phyloP scores from a whole-genome alignment of 2,329 filamentous ascomycete genomes.

The Penicillium brasilianum region DNA sequence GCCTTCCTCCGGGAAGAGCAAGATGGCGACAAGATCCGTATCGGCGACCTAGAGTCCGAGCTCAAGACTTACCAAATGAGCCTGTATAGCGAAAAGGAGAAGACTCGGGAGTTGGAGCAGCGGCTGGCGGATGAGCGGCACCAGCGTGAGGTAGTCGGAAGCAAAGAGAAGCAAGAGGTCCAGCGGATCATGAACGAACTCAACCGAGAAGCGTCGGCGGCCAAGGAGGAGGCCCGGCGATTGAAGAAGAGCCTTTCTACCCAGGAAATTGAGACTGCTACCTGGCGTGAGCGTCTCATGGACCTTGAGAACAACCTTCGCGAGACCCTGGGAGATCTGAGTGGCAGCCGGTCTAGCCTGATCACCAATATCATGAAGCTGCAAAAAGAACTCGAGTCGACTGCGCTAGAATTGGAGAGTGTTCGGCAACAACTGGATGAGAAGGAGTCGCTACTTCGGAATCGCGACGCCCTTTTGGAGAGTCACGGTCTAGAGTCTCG shows the following conservation, averaged over 20 bases:
- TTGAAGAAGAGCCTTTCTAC: constrained; percentile 82
- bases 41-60: constrained; percentile 86
- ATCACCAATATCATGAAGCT: constrained; percentile 86
- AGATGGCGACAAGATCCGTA: constrained; percentile 96
- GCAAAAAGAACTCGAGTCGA: constrained; percentile 84
- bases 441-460: constrained; percentile 87
- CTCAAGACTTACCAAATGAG: constrained; percentile 78
- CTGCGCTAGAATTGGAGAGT: constrained; percentile 78
- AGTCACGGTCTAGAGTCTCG: constrained; percentile 84
- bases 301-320: constrained; percentile 89
- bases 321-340: constrained; percentile 84
- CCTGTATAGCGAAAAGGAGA: constrained; percentile 84
- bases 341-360: constrained; percentile 82
- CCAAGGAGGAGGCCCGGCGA: constrained; percentile 83
- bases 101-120: constrained; percentile 71
- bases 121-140: constrained; percentile 79
- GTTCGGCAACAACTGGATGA: constrained; percentile 80
- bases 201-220: constrained; percentile 77
- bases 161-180: constrained; percentile 90
- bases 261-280: constrained; percentile 84
- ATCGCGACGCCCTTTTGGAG: constrained; percentile 86
- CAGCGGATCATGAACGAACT: constrained; percentile 93
- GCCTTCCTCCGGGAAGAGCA: constrained; percentile 95
- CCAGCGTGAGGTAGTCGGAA: constrained; percentile 84
- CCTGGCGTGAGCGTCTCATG: constrained; percentile 88